Evolutionary conservation across 768 basidiomycete genomes (phyloP).

Genomic region (Mycena sanguinolenta): DNA sequence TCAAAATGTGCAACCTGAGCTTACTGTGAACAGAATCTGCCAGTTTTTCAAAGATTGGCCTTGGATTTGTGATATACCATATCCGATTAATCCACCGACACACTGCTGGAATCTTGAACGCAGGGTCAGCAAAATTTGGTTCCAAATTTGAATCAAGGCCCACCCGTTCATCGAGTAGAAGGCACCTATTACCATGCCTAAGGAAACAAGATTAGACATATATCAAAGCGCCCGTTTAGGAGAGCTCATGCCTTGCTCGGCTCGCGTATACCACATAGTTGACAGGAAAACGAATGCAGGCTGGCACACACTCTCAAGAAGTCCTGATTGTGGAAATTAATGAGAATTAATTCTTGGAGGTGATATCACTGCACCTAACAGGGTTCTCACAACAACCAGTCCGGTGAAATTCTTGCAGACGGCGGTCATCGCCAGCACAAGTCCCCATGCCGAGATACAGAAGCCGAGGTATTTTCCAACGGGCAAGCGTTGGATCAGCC

Average conservation of each 20-base stretch:
- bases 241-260: too few species aligned
- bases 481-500: constrained; percentile 61
- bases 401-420: constrained; percentile 60
- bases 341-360: too few species aligned
- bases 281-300: too few species aligned
- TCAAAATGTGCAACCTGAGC: constrained; percentile 15
- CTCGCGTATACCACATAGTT: constrained; percentile 66
- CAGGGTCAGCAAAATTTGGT: constrained; percentile 35
- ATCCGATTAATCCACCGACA: constrained; percentile 64
- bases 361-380: constrained; percentile 38
- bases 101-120: constrained; percentile 62
- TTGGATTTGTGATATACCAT: constrained; percentile 61
- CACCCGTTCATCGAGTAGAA: constrained; percentile 62
- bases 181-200: constrained; percentile 56
- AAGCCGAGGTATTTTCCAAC: constrained; percentile 64
- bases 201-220: too few species aligned
- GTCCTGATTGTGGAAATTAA: constrained; percentile 43
- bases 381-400: constrained; percentile 60
- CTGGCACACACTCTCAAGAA: constrained; percentile 64
- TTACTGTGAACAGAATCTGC: constrained; percentile 61
- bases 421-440: constrained; percentile 62
- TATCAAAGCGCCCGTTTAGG: too few species aligned
- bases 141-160: too few species aligned
- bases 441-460: constrained; percentile 52
- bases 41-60: constrained; percentile 59